Percentiles rank a stretch among this genome's conserved stretches.
phyloP scores from a whole-genome alignment of 208 protist species.

The Vickermania ingenoplastis region DNA sequence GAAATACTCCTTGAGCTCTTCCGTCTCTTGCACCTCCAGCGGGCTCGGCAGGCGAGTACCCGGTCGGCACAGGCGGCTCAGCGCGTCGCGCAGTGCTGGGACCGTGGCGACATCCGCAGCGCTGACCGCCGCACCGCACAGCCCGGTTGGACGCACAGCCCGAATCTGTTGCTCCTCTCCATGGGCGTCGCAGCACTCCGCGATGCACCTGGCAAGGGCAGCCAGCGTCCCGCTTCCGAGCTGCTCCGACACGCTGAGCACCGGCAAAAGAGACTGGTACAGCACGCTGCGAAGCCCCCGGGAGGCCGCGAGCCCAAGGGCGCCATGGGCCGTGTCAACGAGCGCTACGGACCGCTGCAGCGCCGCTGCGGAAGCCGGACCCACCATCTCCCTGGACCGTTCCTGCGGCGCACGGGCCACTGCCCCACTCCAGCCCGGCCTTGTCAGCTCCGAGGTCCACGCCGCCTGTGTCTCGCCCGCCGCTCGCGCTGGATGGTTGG shows the following conservation, averaged over 20 bases:
- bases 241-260: background rate
- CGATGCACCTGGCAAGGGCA: background rate
- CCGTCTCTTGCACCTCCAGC: background rate
- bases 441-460: background rate
- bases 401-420: background rate
- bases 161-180: background rate
- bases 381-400: background rate
- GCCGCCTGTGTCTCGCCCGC: background rate
- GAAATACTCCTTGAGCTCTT: background rate
- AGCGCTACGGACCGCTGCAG: background rate
- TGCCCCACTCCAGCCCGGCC: background rate
- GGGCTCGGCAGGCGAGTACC: background rate
- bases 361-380: background rate
- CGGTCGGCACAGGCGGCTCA: background rate
- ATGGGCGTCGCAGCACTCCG: background rate
- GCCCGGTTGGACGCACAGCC: too few relatives aligned
- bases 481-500: too few relatives aligned
- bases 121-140: too few relatives aligned
- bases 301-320: background rate
- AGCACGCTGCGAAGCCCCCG: background rate
- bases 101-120: too few relatives aligned
- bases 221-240: background rate
- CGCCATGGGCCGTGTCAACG: background rate
- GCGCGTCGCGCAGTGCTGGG: too few relatives aligned
- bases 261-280: background rate